Evolutionary conservation across 169 alveolate species (phyloP).

Genomic region (Amoebophrya sp.): DNA sequence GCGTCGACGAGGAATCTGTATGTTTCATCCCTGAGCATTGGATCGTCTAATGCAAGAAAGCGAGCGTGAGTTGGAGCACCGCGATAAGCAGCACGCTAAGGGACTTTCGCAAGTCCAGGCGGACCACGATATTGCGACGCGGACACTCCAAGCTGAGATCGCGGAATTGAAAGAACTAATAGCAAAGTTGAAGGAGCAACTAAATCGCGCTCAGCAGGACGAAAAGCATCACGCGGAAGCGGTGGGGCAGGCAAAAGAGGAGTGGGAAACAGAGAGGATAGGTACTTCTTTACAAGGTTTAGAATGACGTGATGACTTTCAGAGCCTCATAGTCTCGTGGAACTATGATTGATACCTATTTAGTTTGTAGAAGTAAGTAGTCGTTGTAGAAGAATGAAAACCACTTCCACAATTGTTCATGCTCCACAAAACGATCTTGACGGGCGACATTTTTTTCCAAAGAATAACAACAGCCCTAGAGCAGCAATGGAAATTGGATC

Average conservation of each 20-base stretch:
- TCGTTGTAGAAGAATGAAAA: no score
- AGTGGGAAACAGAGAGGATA: slow-evolving; percentile 20
- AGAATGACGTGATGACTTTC: no score
- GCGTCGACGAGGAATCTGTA: no score
- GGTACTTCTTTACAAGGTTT: no score
- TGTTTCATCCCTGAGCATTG: no score
- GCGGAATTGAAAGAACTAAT: not conserved
- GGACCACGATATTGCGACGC: not conserved
- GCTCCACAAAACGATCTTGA: no score
- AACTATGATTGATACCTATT: no score
- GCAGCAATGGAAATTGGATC: not conserved
- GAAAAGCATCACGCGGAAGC: not conserved
- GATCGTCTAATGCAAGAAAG: no score
- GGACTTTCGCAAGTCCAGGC: not conserved
- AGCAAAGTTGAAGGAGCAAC: not conserved
- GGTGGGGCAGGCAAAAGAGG: not conserved
- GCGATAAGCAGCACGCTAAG: not conserved
- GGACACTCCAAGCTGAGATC: not conserved
- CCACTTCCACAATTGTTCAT: no score
- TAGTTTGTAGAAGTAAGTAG: no score
- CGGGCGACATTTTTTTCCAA: no score
- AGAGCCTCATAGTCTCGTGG: no score
- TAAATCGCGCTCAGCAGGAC: not conserved
- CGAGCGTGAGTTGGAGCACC: not conserved
- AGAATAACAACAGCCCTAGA: not conserved